Evolutionary conservation across 129 eudicot genomes (phyloP), one percentile per base, ranked within the genome.

Genomic region (Centaurea solstitialis): DNA sequence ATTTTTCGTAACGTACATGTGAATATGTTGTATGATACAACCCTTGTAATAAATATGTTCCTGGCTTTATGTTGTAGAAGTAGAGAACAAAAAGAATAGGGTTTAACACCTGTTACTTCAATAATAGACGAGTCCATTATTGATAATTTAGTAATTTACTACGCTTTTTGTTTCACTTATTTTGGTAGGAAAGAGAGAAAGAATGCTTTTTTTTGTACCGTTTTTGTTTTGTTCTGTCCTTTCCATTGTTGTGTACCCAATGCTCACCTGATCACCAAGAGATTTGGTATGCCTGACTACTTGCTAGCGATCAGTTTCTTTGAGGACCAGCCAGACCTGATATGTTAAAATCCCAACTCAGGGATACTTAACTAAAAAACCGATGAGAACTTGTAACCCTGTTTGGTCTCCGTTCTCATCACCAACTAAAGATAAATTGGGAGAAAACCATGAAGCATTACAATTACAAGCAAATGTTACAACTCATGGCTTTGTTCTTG

Each of bases 11-110:
- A 76, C 75, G 21, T 53, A 41, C 40, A 57, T 35, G 73, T 35
- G 9, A 67, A 68, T 77, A 39, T 18, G 68, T 69, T 82, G 45
- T 70, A 82, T 21, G 50, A 70, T 71, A 77, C 74, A 62, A 20
- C 43, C 73, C 21, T 40, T 70, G 61, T 68, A 68, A 82, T 75
- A 53, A 64, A 9, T 59, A 6, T 15, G 6, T 65, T 64, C 65
- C 18, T 24, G 37, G 41, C 59, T 79, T 30, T 21, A 64, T 70
- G 7, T 67, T 68, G 35, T 68, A 33, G n/a, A 57, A 57, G 22
- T 57, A 57, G 65, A 6, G 6, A n/a, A 57, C 21, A 57, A 17
- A 57, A 57, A 6, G 18, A n/a, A 57, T 12, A 47, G 18, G 61
- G 61, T 47, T 47, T 4, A 47, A 47, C 18, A 12, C 61, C 18